A percentile compares a stretch with the other conserved stretches of the same genome.
Evolutionary conservation across 805 yeast species (phyloP).

Genomic region (Zygoascus tannicola): DNA sequence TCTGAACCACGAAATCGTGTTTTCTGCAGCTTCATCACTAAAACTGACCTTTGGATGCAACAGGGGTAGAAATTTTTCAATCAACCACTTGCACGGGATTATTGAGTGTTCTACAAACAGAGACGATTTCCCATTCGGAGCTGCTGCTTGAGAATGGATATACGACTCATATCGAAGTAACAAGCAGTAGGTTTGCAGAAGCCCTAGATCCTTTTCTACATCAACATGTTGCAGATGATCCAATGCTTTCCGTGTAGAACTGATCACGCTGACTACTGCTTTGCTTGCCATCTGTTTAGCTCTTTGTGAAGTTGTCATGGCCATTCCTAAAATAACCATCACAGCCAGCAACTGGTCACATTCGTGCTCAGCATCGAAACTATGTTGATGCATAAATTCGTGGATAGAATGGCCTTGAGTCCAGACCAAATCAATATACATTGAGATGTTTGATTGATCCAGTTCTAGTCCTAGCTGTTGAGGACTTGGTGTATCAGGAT

Average conservation of each 20-base stretch:
- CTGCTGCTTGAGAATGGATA: conserved; percentile 1
- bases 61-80: conserved; percentile 20
- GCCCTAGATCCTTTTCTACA: conserved; percentile 15
- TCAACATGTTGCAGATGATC: conserved; percentile 8
- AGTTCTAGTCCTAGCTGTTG: background rate
- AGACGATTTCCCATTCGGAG: background rate
- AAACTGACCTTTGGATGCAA: conserved; percentile 17
- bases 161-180: conserved; percentile 23
- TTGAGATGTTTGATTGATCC: conserved; percentile 9
- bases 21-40: background rate
- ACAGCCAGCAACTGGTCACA: conserved; percentile 22
- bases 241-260: conserved; percentile 18
- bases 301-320: conserved; percentile 14
- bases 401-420: conserved; percentile 15
- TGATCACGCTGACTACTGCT: conserved; percentile 16
- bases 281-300: conserved; percentile 14
- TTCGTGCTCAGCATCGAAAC: conserved; percentile 20
- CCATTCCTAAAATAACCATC: conserved; percentile 25
- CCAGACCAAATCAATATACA: conserved; percentile 21
- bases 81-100: conserved; percentile 16
- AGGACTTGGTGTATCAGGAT: background rate
- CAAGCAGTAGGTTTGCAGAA: conserved; percentile 24
- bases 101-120: background rate
- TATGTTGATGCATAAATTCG: conserved; percentile 22
- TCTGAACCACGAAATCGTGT: conserved; percentile 13